A percentile compares a stretch with the other conserved stretches of the same genome.
These are phyloP conservation scores for Candolleomyces eurysporus DNA, from an alignment of 768 basidiomycete species.

Conservation along the genomic window DNA sequence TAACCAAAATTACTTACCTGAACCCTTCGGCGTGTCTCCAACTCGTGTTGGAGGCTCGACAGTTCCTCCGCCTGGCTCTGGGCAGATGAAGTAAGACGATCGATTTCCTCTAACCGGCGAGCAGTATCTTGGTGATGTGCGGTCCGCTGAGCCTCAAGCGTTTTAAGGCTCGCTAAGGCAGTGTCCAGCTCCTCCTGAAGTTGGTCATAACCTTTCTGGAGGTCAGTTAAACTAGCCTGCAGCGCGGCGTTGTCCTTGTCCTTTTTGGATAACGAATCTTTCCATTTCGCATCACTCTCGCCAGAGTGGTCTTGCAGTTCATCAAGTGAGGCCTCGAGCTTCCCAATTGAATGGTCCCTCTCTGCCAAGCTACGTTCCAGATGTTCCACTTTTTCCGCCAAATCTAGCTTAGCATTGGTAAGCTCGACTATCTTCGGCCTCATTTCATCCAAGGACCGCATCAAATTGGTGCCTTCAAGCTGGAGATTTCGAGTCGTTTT, in stretches of 20 bases:
- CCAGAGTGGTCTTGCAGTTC: constrained; percentile 53
- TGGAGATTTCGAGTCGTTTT: constrained; percentile 70
- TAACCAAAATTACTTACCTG: constrained; percentile 28
- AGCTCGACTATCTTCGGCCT: constrained; percentile 82
- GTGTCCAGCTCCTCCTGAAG: constrained; percentile 62
- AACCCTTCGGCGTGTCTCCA: constrained; percentile 43
- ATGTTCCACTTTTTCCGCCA: constrained; percentile 60
- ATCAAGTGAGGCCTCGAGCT: constrained; percentile 59
- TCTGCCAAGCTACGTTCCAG: constrained; percentile 53
- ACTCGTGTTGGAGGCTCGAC: constrained; percentile 46
- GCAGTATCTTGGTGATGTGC: constrained; percentile 54
- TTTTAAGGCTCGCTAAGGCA: constrained; percentile 49
- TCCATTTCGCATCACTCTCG: constrained; percentile 40
- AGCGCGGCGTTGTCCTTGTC: constrained; percentile 53
- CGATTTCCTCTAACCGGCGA: constrained; percentile 56
- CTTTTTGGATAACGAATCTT: constrained; percentile 41
- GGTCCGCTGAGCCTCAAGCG: constrained; percentile 65
- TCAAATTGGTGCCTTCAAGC: constrained; percentile 70
- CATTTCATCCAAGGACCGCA: constrained; percentile 84
- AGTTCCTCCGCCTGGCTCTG: constrained; percentile 56
- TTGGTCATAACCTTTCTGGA: constrained; percentile 60
- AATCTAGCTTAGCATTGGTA: constrained; percentile 66
- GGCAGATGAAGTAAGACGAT: constrained; percentile 44
- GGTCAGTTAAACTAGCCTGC: constrained; percentile 51
- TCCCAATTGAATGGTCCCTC: constrained; percentile 55